Evolutionary conservation across 2,329 filamentous ascomycete genomes (phyloP), one percentile per base, ranked within the genome.

Genomic region (Colletotrichum navitas): DNA sequence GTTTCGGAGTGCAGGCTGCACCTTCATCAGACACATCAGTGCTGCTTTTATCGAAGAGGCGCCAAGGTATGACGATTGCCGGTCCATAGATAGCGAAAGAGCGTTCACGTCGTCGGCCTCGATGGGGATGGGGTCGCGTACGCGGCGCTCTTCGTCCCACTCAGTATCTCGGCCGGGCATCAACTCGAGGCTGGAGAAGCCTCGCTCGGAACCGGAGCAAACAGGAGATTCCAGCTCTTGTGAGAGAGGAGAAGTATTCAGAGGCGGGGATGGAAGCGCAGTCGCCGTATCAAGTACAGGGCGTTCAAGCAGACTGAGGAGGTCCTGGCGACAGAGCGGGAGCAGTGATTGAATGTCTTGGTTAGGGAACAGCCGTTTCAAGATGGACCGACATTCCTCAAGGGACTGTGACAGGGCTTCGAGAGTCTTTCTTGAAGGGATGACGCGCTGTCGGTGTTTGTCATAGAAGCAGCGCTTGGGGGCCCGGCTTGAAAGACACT

Each of bases 401-500:
- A 91, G 78, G 29, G 86, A 89, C 66, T 91, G 90, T 55, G 90
- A 91, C 26, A 91, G 80, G 49, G 90, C 88, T 76, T 92, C 89
- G 55, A 90, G 84, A 7, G 88, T 89, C 92, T 93, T 94, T 80
- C 92, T 88, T 11, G 93, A 95, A 0, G 93, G 93, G 69, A 94
- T 91, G 12, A 93, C 89, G 72, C 92, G 85, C 79, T 93, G 92
- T 21, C 92, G 88, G 74, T 94, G 93, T 81, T 95, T 94, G 75
- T 94, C 92, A 80, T 95, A 95, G 76, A 91, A 91, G 79, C 93
- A 95, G 66, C 90, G 86, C 79, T 94, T 93, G 5, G 92, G 91
- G 73, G 93, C 92, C 68, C 93, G 90, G 79, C 94, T 95, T 80
- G 93, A 94, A 69, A 93, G 88, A 79, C 93, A 96, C 79, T 94